These are phyloP conservation scores for Punica granatum DNA, from an alignment of 345 rosid species.

Conservation along the genomic window DNA sequence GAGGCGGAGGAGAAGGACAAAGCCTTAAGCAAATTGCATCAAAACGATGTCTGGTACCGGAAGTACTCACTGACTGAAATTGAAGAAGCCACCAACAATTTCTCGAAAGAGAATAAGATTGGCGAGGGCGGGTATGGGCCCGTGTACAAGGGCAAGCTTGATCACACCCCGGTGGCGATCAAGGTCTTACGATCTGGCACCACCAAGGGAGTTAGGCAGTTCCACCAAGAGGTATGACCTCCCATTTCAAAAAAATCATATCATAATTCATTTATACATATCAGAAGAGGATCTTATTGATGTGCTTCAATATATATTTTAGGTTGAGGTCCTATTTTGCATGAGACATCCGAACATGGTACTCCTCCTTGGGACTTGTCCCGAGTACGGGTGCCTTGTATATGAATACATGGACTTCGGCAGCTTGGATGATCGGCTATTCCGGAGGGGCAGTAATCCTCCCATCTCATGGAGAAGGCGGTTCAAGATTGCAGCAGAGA, in stretches of 20 bases:
- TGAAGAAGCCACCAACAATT: conserved; percentile 58
- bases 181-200: conserved; percentile 84
- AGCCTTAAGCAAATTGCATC: conserved; percentile 51
- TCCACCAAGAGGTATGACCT: conserved; percentile 66
- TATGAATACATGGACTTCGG: conserved; percentile 78
- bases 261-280: no score
- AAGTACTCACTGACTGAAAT: conserved; percentile 71
- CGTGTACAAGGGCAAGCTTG: conserved; percentile 71
- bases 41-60: conserved; percentile 56
- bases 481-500: conserved; percentile 71
- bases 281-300: no score
- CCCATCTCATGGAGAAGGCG: conserved; percentile 69
- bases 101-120: conserved; percentile 39
- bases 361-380: conserved; percentile 85
- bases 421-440: conserved; percentile 79
- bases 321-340: conserved; percentile 78
- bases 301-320: conserved; percentile 11
- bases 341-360: conserved; percentile 95
- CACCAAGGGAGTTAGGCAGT: conserved; percentile 80
- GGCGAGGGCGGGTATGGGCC: conserved; percentile 99
- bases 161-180: conserved; percentile 89
- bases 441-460: conserved; percentile 54
- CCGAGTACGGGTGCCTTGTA: conserved; percentile 78
- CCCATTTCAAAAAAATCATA: no score
- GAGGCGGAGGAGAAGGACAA: conserved; percentile 69